Evolutionary conservation across 2,329 filamentous ascomycete species (phyloP), one percentile per base, ranked within the genome.

Genomic region (Aspergillus neoniger): DNA sequence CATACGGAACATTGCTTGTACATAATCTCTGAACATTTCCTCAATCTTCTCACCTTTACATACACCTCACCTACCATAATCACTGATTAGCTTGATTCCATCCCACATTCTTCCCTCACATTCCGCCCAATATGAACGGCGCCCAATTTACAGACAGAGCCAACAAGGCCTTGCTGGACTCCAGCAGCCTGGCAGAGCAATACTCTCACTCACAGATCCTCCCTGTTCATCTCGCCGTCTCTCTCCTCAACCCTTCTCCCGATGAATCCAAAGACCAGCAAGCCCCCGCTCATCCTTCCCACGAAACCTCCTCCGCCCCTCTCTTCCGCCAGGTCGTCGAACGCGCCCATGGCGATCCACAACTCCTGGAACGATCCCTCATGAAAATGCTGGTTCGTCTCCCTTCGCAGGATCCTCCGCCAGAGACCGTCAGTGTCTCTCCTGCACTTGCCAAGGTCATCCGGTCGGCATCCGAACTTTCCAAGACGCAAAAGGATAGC

Each of bases 401-500:
- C 70, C 94, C 95, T 4, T 96, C 91, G 73, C 95, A 99, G 80
- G 92, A 97, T 69, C 95, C 95, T 14, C 93, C 95, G 12, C 95
- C 95, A 62, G 94, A 98, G 74, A 87, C 90, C 68, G 88, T 96
- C 59, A 88, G 91, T 57, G 87, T 96, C 70, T 88, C 93, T 10
- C 92, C 92, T 1, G 83, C 87, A 8, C 93, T 98, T 78, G 87
- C 89, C 64, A 91, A 90, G 68, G 85, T 97, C 59, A 83, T 99
- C 55, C 86, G 92, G 68, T 87, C 91, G 67, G 92, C 95, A 2
- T 88, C 91, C 75, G 92, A 98, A 32, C 79, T 99, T 57, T 94
- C 96, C 70, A 96, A 96, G 80, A 92, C 93, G n/a, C 95, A 99
- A 72, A 98, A 97, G 71, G 95, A 99, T 75, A 91, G 88, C 66